Base-by-base conservation (phyloP, 2,329 filamentous ascomycete genomes). In the Atkinsonella texensis region DNA sequence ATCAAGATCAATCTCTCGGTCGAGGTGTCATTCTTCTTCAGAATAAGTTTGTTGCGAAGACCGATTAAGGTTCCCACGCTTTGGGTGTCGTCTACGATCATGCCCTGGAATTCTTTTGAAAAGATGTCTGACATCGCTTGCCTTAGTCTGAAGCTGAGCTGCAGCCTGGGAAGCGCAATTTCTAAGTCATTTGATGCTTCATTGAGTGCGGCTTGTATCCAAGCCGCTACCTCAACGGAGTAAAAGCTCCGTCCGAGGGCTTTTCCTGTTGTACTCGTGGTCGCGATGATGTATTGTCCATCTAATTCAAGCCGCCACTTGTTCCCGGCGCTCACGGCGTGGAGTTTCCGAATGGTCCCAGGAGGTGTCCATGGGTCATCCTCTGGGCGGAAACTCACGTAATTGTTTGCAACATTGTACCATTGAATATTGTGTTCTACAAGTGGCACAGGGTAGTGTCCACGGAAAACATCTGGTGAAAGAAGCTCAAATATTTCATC, bases 61-160 rank as follows among this genome's bases (percentile, higher is more conserved):
- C 78, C 78, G 38, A 72, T 57, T 3, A 80, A 61, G 0, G 74
- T 70, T 0, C 68, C 72, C 2, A 78, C 57, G 5, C 18, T 20
- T 46, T 55, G 53, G 13, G 67, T 44, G 0, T 55, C 18, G 55
- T 79, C 75, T 2, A 83, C 56, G 0, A 58, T 53, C 69, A 78
- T 75, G 3, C 70, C 73, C 0, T 68, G 67, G 52, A 74, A 76
- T 53, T 80, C 69, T 12, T 67, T 69, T 1, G 72, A 80, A 32
- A 59, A 49, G 5, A 80, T 55, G 0, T 46, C 46, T 0, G 56
- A 52, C 0, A 58, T 54, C 2, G 62, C 59, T 4, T 52, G 15
- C 2, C 56, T 55, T 2, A 76, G 53, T 10, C 54, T 57, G 53
- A 82, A 83, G 0, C 67, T 65, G 1, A 81, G 61, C 8, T 70